Evolutionary conservation across 73 alveolate genomes (phyloP).

Genomic region (Blepharisma japonicum): DNA sequence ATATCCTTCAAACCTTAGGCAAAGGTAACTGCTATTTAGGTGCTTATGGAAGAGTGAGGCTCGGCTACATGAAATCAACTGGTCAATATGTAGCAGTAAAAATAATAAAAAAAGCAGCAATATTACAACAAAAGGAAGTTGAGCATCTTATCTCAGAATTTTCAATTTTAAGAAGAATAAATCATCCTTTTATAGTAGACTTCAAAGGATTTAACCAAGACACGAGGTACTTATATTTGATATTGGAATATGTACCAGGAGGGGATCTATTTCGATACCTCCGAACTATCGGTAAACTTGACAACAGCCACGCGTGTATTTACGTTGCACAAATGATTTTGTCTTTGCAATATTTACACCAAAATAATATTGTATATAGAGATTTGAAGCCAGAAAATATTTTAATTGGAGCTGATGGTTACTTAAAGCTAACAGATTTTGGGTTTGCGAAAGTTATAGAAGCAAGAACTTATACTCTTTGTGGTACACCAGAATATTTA

Average conservation of each 20-base stretch:
- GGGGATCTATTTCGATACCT: constrained; percentile 85
- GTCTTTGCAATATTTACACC: no score
- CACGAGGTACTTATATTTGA: constrained; percentile 68
- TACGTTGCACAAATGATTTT: no score
- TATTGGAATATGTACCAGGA: constrained; percentile 78
- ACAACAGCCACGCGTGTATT: constrained; percentile 38
- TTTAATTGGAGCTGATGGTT: constrained; percentile 84
- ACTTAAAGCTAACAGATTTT: constrained; percentile 84
- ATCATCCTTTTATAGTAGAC: constrained; percentile 54
- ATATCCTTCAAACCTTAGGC: no score
- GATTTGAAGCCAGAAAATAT: constrained; percentile 88
- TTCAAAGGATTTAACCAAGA: constrained; percentile 77
- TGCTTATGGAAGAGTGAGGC: constrained; percentile 70
- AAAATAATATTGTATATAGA: constrained; percentile 65
- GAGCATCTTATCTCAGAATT: neutral
- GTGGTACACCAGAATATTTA: constrained; percentile 90
- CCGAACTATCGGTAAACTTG: constrained; percentile 78
- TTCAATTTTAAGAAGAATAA: constrained; percentile 32
- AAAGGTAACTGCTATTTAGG: constrained; percentile 53
- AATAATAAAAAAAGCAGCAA: constrained; percentile 16
- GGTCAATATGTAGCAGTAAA: constrained; percentile 15
- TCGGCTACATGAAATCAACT: constrained; percentile 21
- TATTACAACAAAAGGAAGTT: constrained; percentile 16
- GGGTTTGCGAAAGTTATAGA: constrained; percentile 86
- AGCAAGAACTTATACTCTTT: constrained; percentile 89